These are phyloP conservation scores for Quercus glauca DNA, from an alignment of 306 rosid species.

Conservation along the genomic window DNA sequence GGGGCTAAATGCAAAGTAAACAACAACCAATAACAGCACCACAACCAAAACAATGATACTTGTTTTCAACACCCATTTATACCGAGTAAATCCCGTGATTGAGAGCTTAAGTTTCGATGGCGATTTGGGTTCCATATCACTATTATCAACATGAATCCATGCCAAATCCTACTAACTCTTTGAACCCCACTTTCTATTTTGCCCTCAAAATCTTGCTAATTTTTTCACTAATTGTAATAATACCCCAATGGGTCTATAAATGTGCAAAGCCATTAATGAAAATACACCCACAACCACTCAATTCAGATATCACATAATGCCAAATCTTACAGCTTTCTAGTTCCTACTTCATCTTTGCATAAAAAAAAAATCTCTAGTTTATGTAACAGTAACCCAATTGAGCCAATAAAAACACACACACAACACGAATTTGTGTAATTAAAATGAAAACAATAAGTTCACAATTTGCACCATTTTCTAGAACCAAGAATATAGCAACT, in stretches of 20 bases:
- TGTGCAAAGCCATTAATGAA: not conserved
- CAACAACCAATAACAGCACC: slow-evolving; percentile 44
- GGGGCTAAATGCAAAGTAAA: slow-evolving; percentile 33
- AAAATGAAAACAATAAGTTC: not conserved
- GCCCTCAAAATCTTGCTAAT: not conserved
- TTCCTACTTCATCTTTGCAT: too few species aligned
- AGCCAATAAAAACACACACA: not conserved
- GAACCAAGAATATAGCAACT: not conserved
- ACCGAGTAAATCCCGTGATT: slow-evolving; percentile 26
- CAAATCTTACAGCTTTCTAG: not conserved
- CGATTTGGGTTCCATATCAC: slow-evolving; percentile 66
- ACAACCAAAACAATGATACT: slow-evolving; percentile 20
- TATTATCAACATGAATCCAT: slow-evolving; percentile 7
- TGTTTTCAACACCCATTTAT: slow-evolving; percentile 27
- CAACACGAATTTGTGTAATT: not conserved
- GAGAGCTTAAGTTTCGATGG: slow-evolving; percentile 56
- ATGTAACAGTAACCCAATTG: not conserved
- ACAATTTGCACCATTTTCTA: not conserved
- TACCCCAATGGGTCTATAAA: not conserved
- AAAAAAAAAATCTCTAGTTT: not conserved
- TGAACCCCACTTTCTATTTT: not conserved
- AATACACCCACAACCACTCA: not conserved
- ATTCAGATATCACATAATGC: not conserved
- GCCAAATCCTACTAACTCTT: slow-evolving; percentile 3
- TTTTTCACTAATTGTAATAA: not conserved